These are phyloP conservation scores for Aphanomyces euteiches DNA, from an alignment of 352 stramenopile genomes.

Conservation along the genomic window DNA sequence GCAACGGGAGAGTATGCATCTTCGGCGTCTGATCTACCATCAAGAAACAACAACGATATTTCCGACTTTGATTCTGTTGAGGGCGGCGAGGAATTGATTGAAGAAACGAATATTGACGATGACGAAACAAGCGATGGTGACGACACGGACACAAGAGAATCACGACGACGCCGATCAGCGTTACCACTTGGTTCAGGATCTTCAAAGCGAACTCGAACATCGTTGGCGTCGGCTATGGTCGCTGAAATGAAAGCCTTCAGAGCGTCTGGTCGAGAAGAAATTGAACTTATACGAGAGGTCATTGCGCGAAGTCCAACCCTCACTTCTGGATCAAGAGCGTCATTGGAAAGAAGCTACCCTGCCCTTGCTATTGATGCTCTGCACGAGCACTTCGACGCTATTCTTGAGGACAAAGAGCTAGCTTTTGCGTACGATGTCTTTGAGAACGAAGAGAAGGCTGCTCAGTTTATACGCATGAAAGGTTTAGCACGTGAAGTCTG, in stretches of 20 bases:
- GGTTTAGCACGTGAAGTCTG: background rate
- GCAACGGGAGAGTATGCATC: no score
- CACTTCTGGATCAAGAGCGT: no score
- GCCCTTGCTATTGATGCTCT: background rate
- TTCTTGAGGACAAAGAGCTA: background rate
- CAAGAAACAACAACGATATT: no score
- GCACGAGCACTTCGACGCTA: background rate
- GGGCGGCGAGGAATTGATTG: no score
- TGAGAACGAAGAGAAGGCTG: background rate
- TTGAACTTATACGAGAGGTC: background rate
- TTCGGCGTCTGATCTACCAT: no score
- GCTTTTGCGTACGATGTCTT: constrained; percentile 7
- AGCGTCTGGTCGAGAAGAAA: background rate
- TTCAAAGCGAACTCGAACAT: background rate
- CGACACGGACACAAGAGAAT: no score
- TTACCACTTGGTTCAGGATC: no score
- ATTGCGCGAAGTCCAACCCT: no score
- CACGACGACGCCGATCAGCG: no score
- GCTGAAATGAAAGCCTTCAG: background rate
- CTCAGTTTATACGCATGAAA: background rate
- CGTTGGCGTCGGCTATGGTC: background rate
- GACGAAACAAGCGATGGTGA: background rate
- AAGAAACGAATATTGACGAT: no score
- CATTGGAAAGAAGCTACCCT: background rate
- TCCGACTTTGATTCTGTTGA: no score